Evolutionary conservation across 192 early-diverging fungal genomes (phyloP), one percentile per base, ranked within the genome.

Genomic region (Entophlyctis helioformis): DNA sequence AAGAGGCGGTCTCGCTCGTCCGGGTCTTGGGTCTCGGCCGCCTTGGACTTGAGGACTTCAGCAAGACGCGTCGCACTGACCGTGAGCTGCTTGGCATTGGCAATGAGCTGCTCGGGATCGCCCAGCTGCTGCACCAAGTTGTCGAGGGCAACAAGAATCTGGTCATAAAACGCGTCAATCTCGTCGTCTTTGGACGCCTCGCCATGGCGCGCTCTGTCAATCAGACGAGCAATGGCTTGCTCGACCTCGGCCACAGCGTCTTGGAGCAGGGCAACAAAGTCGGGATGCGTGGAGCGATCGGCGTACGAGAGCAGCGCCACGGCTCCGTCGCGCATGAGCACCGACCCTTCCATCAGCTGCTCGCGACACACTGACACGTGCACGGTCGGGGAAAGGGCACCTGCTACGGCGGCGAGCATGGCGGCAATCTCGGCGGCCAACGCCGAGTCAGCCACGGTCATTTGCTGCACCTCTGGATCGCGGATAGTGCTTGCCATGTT

Each of bases 41-140:
- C 64, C n/a, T 49, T 43, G 5, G 39, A 29, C 46, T 74, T 74
- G 12, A 79, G 39, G 32, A 67, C 51, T 20, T 70, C 64, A 22
- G 73, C 69, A 36, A 64, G 64, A 21, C 69, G 58, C 25, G 64
- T 78, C 1, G 57, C 48, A 31, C 51, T 58, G 0, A 66, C 19
- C 1, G 76, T 72, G 18, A 76, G 45, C 16, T 71, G 60, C 32
- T 66, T 61, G 1, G 74, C 71, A n/a, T 31, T 20, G 21, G 39
- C 39, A 11, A 78, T 51, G 39, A 79, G 55, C 9, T 40, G 60
- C 26, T 78, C 67, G 12, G 53, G 46, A n/a, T 48, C 44, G 21
- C 48, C 59, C 21, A 54, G 51, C 16, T 62, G 50, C 2, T 68
- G 48, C 27, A 54, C 16, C 51, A 77, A 57, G 13, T 32, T 25